Conservation (phyloP, 306 rosid genomes). For the Morella rubra region DNA sequence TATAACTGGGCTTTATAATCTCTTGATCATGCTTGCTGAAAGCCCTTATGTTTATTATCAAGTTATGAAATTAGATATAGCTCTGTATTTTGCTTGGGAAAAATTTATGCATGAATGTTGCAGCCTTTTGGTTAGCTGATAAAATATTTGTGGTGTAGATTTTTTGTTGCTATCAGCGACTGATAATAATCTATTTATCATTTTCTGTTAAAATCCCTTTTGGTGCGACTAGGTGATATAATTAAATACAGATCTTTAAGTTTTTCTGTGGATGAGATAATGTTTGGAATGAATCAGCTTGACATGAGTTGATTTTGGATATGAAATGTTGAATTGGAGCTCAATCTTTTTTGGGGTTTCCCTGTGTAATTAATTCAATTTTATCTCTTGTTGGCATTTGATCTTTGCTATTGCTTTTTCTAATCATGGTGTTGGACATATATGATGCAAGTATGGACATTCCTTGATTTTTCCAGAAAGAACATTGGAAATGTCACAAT, state of each 20-base stretch:
- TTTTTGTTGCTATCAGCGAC: not conserved
- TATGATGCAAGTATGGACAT: not conserved
- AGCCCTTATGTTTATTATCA: not conserved
- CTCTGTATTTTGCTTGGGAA: not conserved
- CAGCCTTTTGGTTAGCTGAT: not conserved
- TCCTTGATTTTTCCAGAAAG: not conserved
- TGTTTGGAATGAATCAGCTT: not conserved
- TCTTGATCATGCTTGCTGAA: not conserved
- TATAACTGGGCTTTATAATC: not conserved
- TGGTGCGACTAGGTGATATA: not conserved
- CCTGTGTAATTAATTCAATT: not conserved
- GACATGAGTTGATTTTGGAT: not conserved
- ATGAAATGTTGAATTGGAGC: too few relatives aligned
- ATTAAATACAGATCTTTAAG: not conserved
- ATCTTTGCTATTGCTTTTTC: too few relatives aligned
- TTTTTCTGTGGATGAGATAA: not conserved
- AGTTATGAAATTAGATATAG: slow-evolving; percentile 1
- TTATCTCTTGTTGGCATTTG: not conserved
- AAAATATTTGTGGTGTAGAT: not conserved
- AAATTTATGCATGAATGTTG: not conserved
- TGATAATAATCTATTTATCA: not conserved
- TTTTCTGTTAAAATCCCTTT: not conserved
- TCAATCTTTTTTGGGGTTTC: too few relatives aligned
- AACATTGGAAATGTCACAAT: not conserved
- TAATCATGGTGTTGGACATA: too few relatives aligned